Base-by-base conservation (phyloP, 2,329 filamentous ascomycete species). In the Amylocarpus encephaloides region DNA sequence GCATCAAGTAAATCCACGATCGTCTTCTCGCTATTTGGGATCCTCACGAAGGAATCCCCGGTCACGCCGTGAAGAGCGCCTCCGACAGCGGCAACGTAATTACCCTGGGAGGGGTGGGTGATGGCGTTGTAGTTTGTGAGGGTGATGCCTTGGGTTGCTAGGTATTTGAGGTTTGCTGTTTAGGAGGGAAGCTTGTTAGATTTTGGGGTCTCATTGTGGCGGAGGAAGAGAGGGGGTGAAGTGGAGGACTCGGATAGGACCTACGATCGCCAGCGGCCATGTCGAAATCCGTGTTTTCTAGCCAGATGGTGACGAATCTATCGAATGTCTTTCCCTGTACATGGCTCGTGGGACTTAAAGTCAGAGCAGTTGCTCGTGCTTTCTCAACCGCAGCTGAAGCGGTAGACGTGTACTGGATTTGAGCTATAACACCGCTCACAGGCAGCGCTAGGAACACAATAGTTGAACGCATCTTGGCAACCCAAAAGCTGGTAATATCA, bases 31-130 rank as follows among this genome's bases (percentile, higher is more conserved):
- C 90, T 88, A 51, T 65, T 61, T 29, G 74, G 73, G 30, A 82
- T 65, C 38, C 75, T 70, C 51, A 75, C 73, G 65, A 85, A 78
- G 57, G 77, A 68, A 66, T 89, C 85, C 59, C 84, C 78, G 62
- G 80, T 63, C 66, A 88, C 82, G 56, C 85, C 85, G 58, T 86
- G 87, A 66, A 84, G 83, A 5, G 77, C 75, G 46, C 86, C 86
- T 16, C 78, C 78, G 34, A 85, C 77, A 1, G 79, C 66, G 1
- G 85, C 80, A 45, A 83, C 75, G 67, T 91, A 92, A 72, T 91
- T 91, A 29, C 85, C 85, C 72, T 89, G 76, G 0, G 79, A 83
- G 0, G 85, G 84, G 62, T 89, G 85, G 1, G 84, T 86, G 45
- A 86, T 70, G 15, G 75, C 84, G 51, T 73, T 78, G 68, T 77